Percentiles rank a stretch among this genome's conserved stretches.
phyloP scores from a whole-genome alignment of 1,284 basidiomycete species.

The Ceratobasidium sp. region DNA sequence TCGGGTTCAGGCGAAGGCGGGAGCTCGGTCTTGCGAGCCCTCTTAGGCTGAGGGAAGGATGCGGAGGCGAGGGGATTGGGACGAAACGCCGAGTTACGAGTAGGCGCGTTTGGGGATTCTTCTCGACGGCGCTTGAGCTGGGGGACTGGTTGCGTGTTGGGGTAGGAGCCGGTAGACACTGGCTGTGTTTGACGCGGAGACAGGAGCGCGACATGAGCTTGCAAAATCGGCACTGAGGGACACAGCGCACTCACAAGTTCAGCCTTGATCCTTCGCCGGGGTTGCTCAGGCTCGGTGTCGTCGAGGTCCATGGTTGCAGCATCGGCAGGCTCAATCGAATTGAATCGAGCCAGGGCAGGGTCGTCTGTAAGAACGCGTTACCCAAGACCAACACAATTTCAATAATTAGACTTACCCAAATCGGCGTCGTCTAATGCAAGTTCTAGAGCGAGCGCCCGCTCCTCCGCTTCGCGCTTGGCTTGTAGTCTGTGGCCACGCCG shows the following conservation, averaged over 20 bases:
- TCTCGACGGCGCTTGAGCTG: conserved; percentile 2
- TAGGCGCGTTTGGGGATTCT: neutral
- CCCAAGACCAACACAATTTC: neutral
- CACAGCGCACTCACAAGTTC: neutral
- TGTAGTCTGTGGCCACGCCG: neutral
- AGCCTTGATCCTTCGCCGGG: neutral
- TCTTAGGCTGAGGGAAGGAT: neutral
- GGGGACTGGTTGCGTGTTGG: neutral
- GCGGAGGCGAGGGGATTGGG: neutral
- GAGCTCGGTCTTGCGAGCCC: neutral
- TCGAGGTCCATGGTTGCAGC: neutral
- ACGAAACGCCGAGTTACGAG: neutral
- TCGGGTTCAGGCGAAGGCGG: neutral
- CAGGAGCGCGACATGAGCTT: neutral
- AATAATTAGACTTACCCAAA: neutral
- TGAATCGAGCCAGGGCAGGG: neutral
- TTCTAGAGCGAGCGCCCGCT: neutral
- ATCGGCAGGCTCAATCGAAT: neutral
- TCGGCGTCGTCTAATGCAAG: neutral
- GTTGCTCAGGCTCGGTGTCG: neutral
- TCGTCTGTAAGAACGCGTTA: neutral
- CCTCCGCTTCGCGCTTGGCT: neutral
- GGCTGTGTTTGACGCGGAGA: neutral
- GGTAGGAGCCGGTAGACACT: neutral
- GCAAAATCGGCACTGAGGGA: neutral